A percentile compares a stretch with the other conserved stretches of the same genome.
Evolutionary conservation across 306 rosid species (phyloP).

Genomic region (Lathyrus sativus): DNA sequence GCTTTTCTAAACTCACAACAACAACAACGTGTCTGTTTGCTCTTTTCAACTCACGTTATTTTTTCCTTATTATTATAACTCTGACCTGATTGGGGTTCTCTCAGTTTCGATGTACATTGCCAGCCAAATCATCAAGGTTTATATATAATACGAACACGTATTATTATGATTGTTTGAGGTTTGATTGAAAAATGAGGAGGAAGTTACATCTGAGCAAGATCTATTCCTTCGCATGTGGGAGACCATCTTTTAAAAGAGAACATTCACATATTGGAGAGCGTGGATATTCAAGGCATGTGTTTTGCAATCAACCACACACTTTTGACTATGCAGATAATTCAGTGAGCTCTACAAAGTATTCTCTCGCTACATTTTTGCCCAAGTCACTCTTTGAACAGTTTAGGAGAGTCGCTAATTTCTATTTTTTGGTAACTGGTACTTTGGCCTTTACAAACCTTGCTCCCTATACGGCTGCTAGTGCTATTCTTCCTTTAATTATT

Average conservation of each 20-base stretch:
- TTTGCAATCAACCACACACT: slow-evolving; percentile 66
- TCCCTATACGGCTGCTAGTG: slow-evolving; percentile 83
- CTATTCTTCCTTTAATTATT: slow-evolving; percentile 69
- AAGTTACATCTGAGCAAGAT: slow-evolving; percentile 79
- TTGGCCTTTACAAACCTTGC: slow-evolving; percentile 83
- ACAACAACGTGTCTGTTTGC: slow-evolving; percentile 31
- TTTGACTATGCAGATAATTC: slow-evolving; percentile 66
- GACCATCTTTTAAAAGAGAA: slow-evolving; percentile 57
- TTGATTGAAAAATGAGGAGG: slow-evolving; percentile 31
- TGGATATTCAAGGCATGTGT: slow-evolving; percentile 81
- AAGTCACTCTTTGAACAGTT: slow-evolving; percentile 96
- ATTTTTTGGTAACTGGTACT: slow-evolving; percentile 68
- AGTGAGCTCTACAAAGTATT: slow-evolving; percentile 83
- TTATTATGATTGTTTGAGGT: background rate
- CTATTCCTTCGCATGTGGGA: slow-evolving; percentile 77
- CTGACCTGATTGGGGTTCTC: too few species aligned
- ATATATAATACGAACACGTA: background rate
- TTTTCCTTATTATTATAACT: too few species aligned
- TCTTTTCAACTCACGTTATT: background rate
- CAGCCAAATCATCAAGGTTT: too few species aligned
- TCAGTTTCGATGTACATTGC: too few species aligned
- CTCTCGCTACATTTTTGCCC: slow-evolving; percentile 76
- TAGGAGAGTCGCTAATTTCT: slow-evolving; percentile 95
- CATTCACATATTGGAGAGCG: slow-evolving; percentile 75
- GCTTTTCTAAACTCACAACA: slow-evolving; percentile 12